Conservation (phyloP, 352 stramenopile genomes). For the Pythium utonaiense region DNA sequence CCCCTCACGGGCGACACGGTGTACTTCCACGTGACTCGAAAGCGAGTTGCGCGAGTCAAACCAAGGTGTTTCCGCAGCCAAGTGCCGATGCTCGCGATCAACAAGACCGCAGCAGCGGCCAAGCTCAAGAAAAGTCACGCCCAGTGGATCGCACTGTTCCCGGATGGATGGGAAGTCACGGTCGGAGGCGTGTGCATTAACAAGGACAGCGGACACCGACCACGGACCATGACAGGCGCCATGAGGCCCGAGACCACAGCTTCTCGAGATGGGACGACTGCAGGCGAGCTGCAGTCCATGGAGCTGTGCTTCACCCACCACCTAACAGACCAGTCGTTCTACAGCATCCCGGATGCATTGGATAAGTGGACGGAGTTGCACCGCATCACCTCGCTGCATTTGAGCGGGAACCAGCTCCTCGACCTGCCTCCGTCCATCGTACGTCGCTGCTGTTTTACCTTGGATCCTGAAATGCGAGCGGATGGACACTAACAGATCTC, state of each 20-base stretch:
- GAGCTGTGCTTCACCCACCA: slow-evolving; percentile 51
- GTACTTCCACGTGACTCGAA: slow-evolving; percentile 52
- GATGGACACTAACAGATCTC: background rate
- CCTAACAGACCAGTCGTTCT: slow-evolving; percentile 29
- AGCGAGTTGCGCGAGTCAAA: slow-evolving; percentile 47
- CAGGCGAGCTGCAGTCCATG: slow-evolving; percentile 28
- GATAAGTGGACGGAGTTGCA: slow-evolving; percentile 48
- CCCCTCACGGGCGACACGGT: slow-evolving; percentile 37
- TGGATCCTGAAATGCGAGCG: too few relatives aligned
- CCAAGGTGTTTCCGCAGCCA: slow-evolving; percentile 48
- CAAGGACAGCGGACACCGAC: background rate
- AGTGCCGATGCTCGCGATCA: slow-evolving; percentile 43
- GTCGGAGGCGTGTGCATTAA: slow-evolving; percentile 18
- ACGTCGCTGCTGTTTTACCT: slow-evolving; percentile 14
- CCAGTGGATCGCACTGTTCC: slow-evolving; percentile 15
- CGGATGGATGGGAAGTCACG: slow-evolving; percentile 21
- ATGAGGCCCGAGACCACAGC: background rate
- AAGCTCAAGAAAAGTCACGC: slow-evolving; percentile 15
- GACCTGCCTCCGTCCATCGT: slow-evolving; percentile 66
- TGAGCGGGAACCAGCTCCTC: slow-evolving; percentile 62
- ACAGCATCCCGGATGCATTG: slow-evolving; percentile 38
- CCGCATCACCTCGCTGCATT: slow-evolving; percentile 36
- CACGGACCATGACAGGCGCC: background rate
- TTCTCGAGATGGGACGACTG: background rate
- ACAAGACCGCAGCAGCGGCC: background rate